Percentiles rank a stretch among this genome's conserved stretches.
Evolutionary conservation across 2,329 filamentous ascomycete species (phyloP).

Genomic region (Orbilia quercus): DNA sequence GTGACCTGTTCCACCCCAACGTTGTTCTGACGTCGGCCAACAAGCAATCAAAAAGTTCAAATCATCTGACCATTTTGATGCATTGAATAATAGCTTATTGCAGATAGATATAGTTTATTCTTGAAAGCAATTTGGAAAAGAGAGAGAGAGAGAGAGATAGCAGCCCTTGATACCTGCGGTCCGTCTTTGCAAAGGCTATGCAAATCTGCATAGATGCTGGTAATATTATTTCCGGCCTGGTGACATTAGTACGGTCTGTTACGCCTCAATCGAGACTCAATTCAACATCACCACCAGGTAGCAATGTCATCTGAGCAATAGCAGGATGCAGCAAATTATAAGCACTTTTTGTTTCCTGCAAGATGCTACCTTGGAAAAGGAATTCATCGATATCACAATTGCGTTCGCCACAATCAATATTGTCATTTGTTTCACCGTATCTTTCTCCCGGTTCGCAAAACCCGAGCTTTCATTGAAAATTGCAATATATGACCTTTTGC

Average conservation of each 20-base stretch:
- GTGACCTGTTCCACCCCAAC: conserved; percentile 34
- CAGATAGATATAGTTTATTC: neutral
- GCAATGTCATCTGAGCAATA: conserved; percentile 14
- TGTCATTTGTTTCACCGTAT: conserved; percentile 44
- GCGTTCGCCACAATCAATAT: conserved; percentile 3
- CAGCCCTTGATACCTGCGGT: neutral
- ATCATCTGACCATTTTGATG: conserved; percentile 30
- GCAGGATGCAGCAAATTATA: neutral
- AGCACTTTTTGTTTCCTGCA: neutral
- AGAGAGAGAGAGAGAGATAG: neutral
- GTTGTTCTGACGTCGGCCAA: conserved; percentile 41
- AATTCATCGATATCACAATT: conserved; percentile 15
- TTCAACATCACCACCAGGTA: neutral
- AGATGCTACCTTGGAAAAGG: neutral
- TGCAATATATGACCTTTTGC: conserved; percentile 4
- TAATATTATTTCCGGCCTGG: neutral
- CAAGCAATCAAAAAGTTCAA: conserved; percentile 19
- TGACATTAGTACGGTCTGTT: neutral
- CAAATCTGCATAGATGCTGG: neutral
- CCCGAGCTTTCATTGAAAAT: neutral
- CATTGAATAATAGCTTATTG: conserved; percentile 2
- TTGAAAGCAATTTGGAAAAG: neutral
- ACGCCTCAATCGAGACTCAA: neutral
- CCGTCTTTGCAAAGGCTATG: conserved; percentile 3
- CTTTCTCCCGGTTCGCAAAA: conserved; percentile 34